Conservation (phyloP, 1,139 yeast species). For the Entelexis paramagnoliae region DNA sequence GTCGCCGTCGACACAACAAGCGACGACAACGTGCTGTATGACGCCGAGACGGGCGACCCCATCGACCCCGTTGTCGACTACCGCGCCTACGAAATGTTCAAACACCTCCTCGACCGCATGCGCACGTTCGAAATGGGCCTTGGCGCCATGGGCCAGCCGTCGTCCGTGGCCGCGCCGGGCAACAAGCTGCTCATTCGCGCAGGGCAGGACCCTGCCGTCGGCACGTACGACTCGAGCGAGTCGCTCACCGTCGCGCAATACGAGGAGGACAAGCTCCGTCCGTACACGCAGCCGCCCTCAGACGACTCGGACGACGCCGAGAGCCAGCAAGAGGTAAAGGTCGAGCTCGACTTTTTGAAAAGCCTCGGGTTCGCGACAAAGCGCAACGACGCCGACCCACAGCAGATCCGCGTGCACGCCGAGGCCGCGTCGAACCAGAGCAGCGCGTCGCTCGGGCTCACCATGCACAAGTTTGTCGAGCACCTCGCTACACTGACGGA, state of each 20-base stretch:
- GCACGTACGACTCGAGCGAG: constrained; percentile 28
- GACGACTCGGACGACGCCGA: constrained; percentile 19
- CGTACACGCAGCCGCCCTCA: constrained; percentile 26
- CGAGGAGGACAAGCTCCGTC: constrained; percentile 26
- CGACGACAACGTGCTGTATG: constrained; percentile 28
- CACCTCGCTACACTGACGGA: constrained; percentile 30
- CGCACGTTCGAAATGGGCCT: constrained; percentile 31
- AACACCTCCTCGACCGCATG: constrained; percentile 33
- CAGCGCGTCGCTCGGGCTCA: constrained; percentile 33
- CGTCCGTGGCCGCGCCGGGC: constrained; percentile 31
- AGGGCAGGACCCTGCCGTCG: constrained; percentile 32
- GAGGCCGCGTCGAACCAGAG: constrained; percentile 29
- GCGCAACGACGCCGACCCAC: constrained; percentile 2
- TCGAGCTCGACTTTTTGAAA: constrained; percentile 29
- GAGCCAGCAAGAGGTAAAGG: constrained; percentile 27
- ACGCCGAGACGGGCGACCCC: constrained; percentile 29
- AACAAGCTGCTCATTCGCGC: constrained; percentile 33
- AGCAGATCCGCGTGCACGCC: constrained; percentile 30
- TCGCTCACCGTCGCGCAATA: constrained; percentile 33
- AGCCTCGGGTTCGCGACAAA: constrained; percentile 29
- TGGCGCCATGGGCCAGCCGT: constrained; percentile 23
- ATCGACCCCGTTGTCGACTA: constrained; percentile 29
- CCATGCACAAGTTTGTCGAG: constrained; percentile 32
- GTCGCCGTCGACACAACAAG: constrained; percentile 29
- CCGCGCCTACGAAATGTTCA: constrained; percentile 32